Percentiles rank a stretch among this genome's conserved stretches.
Conservation (phyloP, 1,139 yeast species). For the Blastobotrys capitulatus region DNA sequence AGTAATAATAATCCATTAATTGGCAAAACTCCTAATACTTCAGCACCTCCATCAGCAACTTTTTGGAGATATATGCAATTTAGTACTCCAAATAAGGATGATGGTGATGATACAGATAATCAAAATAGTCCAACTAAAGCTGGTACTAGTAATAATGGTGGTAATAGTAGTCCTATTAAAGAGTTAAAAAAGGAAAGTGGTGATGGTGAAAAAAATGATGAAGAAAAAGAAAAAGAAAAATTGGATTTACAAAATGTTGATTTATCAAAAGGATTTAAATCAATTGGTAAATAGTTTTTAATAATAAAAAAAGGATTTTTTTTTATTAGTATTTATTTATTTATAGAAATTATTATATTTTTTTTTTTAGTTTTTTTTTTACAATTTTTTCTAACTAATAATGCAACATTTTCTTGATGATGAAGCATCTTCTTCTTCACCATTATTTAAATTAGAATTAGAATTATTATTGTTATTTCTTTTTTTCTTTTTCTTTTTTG, state of each 20-base stretch:
- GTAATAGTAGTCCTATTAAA: not conserved
- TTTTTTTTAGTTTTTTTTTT: not conserved
- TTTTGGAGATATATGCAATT: slow-evolving; percentile 38
- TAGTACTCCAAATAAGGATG: slow-evolving; percentile 7
- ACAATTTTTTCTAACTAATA: slow-evolving; percentile 4
- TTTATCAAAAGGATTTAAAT: slow-evolving; percentile 31
- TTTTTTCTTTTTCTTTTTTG: not conserved
- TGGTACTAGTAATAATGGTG: not conserved
- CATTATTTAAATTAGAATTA: not conserved
- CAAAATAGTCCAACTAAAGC: slow-evolving; percentile 1
- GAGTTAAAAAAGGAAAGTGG: no score
- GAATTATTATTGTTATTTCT: not conserved
- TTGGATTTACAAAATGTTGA: slow-evolving; percentile 46
- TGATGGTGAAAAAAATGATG: not conserved
- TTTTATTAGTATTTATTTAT: no score
- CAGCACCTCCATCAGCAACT: slow-evolving; percentile 39
- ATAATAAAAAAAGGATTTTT: not conserved
- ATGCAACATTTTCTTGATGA: slow-evolving; percentile 19
- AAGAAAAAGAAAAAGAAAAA: slow-evolving; percentile 21
- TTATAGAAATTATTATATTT: not conserved
- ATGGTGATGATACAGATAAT: no score
- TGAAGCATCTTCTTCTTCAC: slow-evolving; percentile 13
- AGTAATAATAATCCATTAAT: no score
- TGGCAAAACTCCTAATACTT: slow-evolving; percentile 27
- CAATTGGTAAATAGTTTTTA: slow-evolving; percentile 18